Evolutionary conservation across 164 flowering plant genomes (phyloP), one percentile per base, ranked within the genome.

Genomic region (Dillenia turbinata): DNA sequence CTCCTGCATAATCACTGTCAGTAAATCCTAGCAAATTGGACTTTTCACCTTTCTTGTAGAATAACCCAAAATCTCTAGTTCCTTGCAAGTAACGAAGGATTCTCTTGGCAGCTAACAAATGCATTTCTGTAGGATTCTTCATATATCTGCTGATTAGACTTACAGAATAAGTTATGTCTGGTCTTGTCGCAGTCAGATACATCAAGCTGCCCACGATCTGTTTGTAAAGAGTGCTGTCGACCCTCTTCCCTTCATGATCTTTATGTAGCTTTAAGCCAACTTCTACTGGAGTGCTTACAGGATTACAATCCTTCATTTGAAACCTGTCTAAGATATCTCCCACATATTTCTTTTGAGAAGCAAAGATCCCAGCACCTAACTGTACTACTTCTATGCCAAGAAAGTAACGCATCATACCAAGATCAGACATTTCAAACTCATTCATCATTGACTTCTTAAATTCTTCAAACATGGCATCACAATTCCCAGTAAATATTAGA

Each of bases 391-490:
- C 57, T 54, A 54, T 54, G 57, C 57, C 44, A 24, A 57, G 49
- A 19, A 57, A 57, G 48, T 57, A 57, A 57, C 45, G 33, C 49
- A 57, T 57, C n/a, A 57, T 44, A 15, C 60, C 49, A 44, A 57
- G 22, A 44, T 16, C 26, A 44, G 47, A 57, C 22, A 57, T 57
- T 43, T 57, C 49, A 57, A 57, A 57, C 17, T 57, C 40, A 3
- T 44, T 15, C 59, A 56, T 56, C 59, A 56, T 56, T 40, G 59
- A 56, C 16, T 56, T 56, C 59, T 56, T 43, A 19, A 56, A 56
- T 44, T 56, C 48, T 56, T 56, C 16, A 56, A 56, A 56, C 59
- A 56, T 56, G 19, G 16, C 59, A 56, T 17, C 19, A 56, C 11
- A 48, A 57, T 44, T 57, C 46, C 49, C 49, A 57, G 60, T 57